Base-by-base conservation (phyloP, 2,329 filamentous ascomycete species). In the Cryphonectria radicalis region DNA sequence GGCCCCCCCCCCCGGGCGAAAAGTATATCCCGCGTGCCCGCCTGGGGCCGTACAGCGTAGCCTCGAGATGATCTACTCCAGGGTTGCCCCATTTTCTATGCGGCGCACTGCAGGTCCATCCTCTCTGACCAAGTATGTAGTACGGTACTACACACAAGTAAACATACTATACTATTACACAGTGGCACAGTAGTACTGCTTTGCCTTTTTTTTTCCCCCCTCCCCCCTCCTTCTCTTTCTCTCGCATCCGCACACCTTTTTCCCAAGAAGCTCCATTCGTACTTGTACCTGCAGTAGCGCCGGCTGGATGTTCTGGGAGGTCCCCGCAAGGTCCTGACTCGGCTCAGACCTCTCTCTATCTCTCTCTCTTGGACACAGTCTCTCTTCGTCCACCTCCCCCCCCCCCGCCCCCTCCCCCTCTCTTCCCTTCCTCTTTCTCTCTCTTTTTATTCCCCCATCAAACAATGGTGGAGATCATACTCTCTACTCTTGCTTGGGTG, bases 261-360 rank as follows among this genome's bases (percentile, higher is more conserved):
- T 4, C 6, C 17, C 7, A 19, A 50, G 46, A 66, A 46, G 40
- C 60, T 37, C 37, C 59, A 70, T 66, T n/a, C 43, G 70, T 70
- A 72, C 70, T 65, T 72, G 70, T 72, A 72, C 70, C 70, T 72
- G 70, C 70, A 72, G 70, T 72, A 72, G 70, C 70, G 70, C 65
- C 60, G 65, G 32, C 28, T 22, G 32, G 32, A 62, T 35, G 13
- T 19, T 19, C 25, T 59, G 28, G 28, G 55, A 19, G 55, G 55
- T 59, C 55, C 25, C 55, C 55, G 55, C 55, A 50, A 50, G 25
- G 53, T 35, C 55, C 55, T 59, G 55, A 59, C 55, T 59, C 55
- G 55, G 28, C 25, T 28, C 55, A 59, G 14, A 19, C 55, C 55
- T 59, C 25, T n/a, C 46, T 50, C 19, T 50, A 19, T 50, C 46